A percentile compares a stretch with the other conserved stretches of the same genome.
Conservation (phyloP, 257 asterid genomes). For the Avicennia marina region DNA sequence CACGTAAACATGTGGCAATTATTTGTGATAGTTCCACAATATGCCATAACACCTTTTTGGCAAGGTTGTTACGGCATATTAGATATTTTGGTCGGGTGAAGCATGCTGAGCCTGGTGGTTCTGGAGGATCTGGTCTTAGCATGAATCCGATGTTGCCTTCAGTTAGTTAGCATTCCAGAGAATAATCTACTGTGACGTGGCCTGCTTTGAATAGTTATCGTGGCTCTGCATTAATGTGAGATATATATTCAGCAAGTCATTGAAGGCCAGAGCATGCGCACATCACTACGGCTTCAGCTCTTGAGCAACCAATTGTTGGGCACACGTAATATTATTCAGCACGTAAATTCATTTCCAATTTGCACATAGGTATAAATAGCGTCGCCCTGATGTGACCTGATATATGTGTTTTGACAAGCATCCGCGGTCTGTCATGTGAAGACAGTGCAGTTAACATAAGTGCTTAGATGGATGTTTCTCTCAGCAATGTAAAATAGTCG, state of each 20-base stretch:
- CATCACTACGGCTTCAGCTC: too few species aligned
- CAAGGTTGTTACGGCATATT: constrained; percentile 87
- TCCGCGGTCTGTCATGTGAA: too few species aligned
- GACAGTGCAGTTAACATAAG: too few species aligned
- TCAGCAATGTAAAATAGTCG: too few species aligned
- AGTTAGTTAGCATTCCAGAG: constrained; percentile 23
- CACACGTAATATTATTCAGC: too few species aligned
- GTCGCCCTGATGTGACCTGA: too few species aligned
- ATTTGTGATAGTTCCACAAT: constrained; percentile 95
- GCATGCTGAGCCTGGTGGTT: constrained; percentile 76
- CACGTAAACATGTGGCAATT: constrained; percentile 85
- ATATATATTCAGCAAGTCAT: background rate
- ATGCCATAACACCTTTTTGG: constrained; percentile 90
- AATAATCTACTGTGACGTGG: background rate
- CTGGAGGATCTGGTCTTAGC: constrained; percentile 78
- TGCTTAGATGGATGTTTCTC: too few species aligned
- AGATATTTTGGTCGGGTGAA: constrained; percentile 82
- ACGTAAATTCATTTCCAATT: too few species aligned
- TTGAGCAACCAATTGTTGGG: too few species aligned
- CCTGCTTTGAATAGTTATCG: background rate
- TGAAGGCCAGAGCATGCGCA: too few species aligned
- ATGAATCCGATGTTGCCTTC: constrained; percentile 90
- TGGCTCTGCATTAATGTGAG: background rate
- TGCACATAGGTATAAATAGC: too few species aligned
- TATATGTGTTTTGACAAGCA: too few species aligned